These are phyloP conservation scores for Xylariales sp. DNA, from an alignment of 2,329 filamentous ascomycete species.

Conservation along the genomic window DNA sequence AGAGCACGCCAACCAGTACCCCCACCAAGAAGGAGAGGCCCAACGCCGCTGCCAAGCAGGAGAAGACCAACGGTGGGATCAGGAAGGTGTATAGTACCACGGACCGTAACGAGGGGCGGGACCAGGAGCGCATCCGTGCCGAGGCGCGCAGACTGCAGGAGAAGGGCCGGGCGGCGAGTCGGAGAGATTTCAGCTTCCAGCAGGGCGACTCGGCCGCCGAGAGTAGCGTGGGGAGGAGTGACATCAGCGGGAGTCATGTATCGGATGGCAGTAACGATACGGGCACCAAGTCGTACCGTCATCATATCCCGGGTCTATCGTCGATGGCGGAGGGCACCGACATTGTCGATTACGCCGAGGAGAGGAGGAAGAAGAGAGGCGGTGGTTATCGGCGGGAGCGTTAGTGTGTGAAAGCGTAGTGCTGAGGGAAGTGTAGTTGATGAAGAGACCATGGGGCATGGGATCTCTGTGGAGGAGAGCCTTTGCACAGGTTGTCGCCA, in stretches of 20 bases:
- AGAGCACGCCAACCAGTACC: constrained; percentile 52
- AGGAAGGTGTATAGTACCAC: constrained; percentile 59
- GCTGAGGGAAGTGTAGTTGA: too few species aligned
- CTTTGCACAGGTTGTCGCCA: too few species aligned
- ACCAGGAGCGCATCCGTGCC: constrained; percentile 49
- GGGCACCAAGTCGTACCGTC: constrained; percentile 54
- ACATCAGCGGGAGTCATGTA: constrained; percentile 16
- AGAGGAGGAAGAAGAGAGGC: constrained; percentile 37
- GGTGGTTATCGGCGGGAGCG: constrained; percentile 24
- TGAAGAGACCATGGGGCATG: too few species aligned
- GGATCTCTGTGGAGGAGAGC: too few species aligned
- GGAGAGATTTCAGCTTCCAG: constrained; percentile 52
- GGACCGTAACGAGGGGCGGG: constrained; percentile 47
- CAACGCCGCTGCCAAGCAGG: too few species aligned
- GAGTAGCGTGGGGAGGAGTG: constrained; percentile 24
- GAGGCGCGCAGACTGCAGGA: constrained; percentile 54
- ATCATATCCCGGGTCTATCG: constrained; percentile 49
- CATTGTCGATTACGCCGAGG: constrained; percentile 34
- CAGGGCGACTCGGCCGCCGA: constrained; percentile 31
- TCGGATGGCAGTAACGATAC: constrained; percentile 38
- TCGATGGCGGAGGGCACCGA: constrained; percentile 12
- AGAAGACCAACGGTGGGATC: constrained; percentile 38
- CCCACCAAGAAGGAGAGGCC: constrained; percentile 38
- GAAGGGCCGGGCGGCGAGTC: constrained; percentile 38
- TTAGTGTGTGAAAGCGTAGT: neutral